Base-by-base conservation (phyloP, 2,329 filamentous ascomycete genomes). In the Periconia sp. region DNA sequence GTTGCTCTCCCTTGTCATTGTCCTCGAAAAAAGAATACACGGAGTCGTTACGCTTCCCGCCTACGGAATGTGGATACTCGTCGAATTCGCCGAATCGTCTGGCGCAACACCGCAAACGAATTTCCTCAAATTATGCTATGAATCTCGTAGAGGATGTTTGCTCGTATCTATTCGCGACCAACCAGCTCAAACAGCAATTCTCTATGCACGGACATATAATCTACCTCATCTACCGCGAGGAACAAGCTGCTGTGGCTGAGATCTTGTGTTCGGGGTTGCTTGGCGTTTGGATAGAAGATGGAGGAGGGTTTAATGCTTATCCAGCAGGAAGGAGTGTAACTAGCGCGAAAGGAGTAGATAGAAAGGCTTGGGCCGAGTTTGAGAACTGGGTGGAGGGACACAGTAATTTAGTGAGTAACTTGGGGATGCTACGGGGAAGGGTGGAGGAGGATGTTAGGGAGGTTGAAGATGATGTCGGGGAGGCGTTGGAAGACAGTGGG, bases 111-210 rank as follows among this genome's bases (percentile, higher is more conserved):
- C 62, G 67, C 1, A 23, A 52, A 1, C 64, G 55, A 8, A 47
- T 54, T 5, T 64, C 60, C 0, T 69, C 63, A 2, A 70, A 70
- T 41, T 64, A 65, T 18, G 42, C 69, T 11, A 70, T 70, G 67
- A 70, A 70, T 14, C 62, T 71, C 0, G 57, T 66, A 0, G 64
- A 69, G 45, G 67, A 71, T 20, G 58, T 64, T 1, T 70, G 62
- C 30, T 56, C 55, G 0, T 44, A 65, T 33, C 53, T 68, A 1
- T 44, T 62, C 27, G 31, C 46, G 0, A 41, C 42, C 0, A 41
- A 51, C 0, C 19, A 41, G 0, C 57, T 70, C 1, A 6, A 19
- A 3, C 58, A 64, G n/a, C 54, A 50, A 3, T 71, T 67, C 18
- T 37, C 2, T 1, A 65, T 70, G 69, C 65, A 69, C 9, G 60